These are phyloP conservation scores for Solanum dulcamara DNA, from an alignment of 257 asterid genomes.

Conservation along the genomic window DNA sequence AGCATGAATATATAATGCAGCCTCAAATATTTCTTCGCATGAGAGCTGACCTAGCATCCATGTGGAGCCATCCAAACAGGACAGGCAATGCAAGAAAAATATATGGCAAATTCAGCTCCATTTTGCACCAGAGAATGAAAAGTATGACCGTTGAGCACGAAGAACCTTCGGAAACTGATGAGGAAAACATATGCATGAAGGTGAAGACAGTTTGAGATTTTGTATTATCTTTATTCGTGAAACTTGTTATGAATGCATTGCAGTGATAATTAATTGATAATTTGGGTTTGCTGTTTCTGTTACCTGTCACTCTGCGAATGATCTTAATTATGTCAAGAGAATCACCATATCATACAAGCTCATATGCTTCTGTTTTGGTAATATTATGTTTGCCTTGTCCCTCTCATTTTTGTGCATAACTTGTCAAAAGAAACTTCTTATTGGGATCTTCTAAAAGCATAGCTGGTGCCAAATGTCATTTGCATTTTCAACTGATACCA, in stretches of 20 bases:
- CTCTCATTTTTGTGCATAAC: not conserved
- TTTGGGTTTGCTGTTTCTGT: not conserved
- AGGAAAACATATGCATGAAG: slow-evolving; percentile 64
- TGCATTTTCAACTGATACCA: not conserved
- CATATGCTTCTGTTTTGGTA: not conserved
- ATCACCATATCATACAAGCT: not conserved
- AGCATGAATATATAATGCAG: slow-evolving; percentile 29
- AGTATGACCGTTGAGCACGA: slow-evolving; percentile 26
- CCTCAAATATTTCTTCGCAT: slow-evolving; percentile 69
- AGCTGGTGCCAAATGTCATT: not conserved
- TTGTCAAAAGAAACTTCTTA: not conserved
- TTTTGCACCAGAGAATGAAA: slow-evolving; percentile 10
- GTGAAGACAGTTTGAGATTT: slow-evolving; percentile 13
- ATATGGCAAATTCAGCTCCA: slow-evolving; percentile 31
- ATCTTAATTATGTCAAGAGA: not conserved
- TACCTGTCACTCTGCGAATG: not conserved
- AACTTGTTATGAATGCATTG: not conserved
- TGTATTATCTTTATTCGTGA: not conserved
- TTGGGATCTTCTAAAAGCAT: not conserved
- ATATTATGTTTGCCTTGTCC: not conserved
- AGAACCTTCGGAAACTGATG: slow-evolving; percentile 33
- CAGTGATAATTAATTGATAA: not conserved
- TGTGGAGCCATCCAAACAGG: slow-evolving; percentile 66
- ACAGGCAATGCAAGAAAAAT: slow-evolving; percentile 48
- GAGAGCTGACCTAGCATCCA: slow-evolving; percentile 81